These are phyloP conservation scores for Malbranchea cinnamomea DNA, from an alignment of 2,329 filamentous ascomycete genomes.

Conservation along the genomic window DNA sequence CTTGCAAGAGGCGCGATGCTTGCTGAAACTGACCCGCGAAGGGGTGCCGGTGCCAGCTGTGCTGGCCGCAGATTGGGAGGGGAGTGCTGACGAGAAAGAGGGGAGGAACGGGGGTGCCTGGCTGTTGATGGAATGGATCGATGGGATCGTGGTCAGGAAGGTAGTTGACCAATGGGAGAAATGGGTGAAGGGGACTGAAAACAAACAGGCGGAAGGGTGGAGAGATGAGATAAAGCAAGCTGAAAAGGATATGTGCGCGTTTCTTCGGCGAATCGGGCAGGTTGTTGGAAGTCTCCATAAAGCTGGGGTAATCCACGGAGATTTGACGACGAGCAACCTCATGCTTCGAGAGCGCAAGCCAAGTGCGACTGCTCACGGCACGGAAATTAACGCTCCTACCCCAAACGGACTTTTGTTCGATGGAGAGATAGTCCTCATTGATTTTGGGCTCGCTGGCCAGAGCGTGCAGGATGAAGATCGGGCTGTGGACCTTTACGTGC, in stretches of 20 bases:
- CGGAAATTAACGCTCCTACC: conserved; percentile 10
- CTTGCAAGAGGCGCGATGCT: conserved; percentile 72
- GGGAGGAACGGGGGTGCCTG: conserved; percentile 53
- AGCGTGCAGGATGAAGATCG: conserved; percentile 77
- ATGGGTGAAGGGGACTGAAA: conserved; percentile 23
- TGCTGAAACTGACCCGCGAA: conserved; percentile 63
- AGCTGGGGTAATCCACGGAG: conserved; percentile 80
- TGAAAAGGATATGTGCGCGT: conserved; percentile 38
- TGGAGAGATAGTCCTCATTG: conserved; percentile 78
- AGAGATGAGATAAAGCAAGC: conserved; percentile 20
- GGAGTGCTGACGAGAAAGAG: conserved; percentile 35
- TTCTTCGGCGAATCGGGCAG: conserved; percentile 57
- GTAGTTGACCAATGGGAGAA: conserved; percentile 55
- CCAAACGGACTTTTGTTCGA: conserved; percentile 25
- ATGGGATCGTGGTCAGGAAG: conserved; percentile 54
- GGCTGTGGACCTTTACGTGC: conserved; percentile 88
- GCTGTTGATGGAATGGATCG: conserved; percentile 75
- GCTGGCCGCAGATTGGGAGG: conserved; percentile 50
- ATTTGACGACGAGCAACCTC: conserved; percentile 93
- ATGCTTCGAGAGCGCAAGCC: conserved; percentile 50
- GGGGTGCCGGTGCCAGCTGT: conserved; percentile 72
- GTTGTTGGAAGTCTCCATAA: conserved; percentile 65
- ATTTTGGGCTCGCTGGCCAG: conserved; percentile 80
- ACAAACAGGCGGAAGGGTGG: conserved; percentile 11
- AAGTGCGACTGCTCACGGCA: conserved; percentile 8